Evolutionary conservation across 148 eudicot genomes (phyloP).

Genomic region (Rhododendron griersonianum): DNA sequence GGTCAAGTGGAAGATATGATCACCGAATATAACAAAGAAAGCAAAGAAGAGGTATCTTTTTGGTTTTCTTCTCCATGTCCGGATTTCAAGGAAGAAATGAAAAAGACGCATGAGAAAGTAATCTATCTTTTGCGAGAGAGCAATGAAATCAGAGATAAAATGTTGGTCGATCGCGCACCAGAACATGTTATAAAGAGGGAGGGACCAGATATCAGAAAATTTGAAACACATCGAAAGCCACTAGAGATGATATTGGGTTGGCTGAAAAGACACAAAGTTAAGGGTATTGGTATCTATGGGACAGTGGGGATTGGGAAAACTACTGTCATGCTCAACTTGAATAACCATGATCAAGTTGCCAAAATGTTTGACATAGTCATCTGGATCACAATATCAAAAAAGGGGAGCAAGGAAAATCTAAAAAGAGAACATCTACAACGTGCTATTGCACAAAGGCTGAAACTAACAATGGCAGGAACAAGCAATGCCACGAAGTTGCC

Average conservation of each 20-base stretch:
- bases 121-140: neutral
- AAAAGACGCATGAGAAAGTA: neutral
- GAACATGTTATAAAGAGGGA: neutral
- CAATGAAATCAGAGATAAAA: neutral
- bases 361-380: conserved; percentile 9
- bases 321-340: conserved; percentile 11
- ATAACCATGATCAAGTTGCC: conserved; percentile 16
- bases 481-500: neutral
- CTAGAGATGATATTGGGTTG: neutral
- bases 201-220: neutral
- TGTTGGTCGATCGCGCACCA: neutral
- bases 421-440: neutral
- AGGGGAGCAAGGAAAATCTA: neutral
- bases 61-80: neutral
- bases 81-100: neutral
- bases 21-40: neutral
- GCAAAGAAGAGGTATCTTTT: neutral
- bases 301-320: conserved; percentile 6
- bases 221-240: neutral
- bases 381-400: conserved; percentile 10
- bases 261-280: neutral
- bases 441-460: neutral
- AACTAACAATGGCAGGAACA: neutral
- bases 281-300: neutral
- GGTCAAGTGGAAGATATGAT: neutral